phyloP scores from a whole-genome alignment of 805 yeast species.

The Ogataea ganodermae region DNA sequence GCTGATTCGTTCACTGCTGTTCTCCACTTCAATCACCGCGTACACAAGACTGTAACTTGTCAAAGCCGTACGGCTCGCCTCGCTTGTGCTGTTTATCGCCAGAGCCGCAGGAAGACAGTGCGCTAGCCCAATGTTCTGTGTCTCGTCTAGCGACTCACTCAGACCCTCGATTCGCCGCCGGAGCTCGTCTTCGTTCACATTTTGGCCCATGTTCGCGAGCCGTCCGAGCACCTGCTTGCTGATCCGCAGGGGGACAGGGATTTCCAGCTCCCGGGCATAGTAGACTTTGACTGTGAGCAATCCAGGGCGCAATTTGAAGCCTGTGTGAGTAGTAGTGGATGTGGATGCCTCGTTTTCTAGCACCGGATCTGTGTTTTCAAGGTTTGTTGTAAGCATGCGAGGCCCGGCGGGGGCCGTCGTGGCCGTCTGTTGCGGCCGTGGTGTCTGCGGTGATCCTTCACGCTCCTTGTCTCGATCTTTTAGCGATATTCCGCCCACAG shows the following conservation, averaged over 20 bases:
- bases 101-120: slow-evolving; percentile 47
- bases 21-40: slow-evolving; percentile 91
- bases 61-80: slow-evolving; percentile 61
- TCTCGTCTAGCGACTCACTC: slow-evolving; percentile 32
- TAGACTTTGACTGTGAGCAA: slow-evolving; percentile 76
- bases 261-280: slow-evolving; percentile 61
- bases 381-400: slow-evolving; percentile 27
- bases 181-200: slow-evolving; percentile 36
- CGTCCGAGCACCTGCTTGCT: slow-evolving; percentile 65
- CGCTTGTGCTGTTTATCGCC: slow-evolving; percentile 35
- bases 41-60: slow-evolving; percentile 56
- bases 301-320: slow-evolving; percentile 51
- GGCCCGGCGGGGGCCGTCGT: slow-evolving; percentile 10
- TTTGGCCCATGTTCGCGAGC: slow-evolving; percentile 58
- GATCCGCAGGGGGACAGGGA: slow-evolving; percentile 71
- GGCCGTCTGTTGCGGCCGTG: not conserved
- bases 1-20: slow-evolving; percentile 85
- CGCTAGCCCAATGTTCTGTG: slow-evolving; percentile 31
- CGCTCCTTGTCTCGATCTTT: slow-evolving; percentile 10
- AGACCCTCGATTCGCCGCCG: slow-evolving; percentile 36
- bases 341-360: slow-evolving; percentile 25
- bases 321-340: not conserved
- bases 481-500: slow-evolving; percentile 16
- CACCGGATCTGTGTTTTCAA: slow-evolving; percentile 37
- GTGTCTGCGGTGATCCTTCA: not conserved